Conservation (phyloP, 2,329 filamentous ascomycete species). For the Colletotrichum caudatum region DNA sequence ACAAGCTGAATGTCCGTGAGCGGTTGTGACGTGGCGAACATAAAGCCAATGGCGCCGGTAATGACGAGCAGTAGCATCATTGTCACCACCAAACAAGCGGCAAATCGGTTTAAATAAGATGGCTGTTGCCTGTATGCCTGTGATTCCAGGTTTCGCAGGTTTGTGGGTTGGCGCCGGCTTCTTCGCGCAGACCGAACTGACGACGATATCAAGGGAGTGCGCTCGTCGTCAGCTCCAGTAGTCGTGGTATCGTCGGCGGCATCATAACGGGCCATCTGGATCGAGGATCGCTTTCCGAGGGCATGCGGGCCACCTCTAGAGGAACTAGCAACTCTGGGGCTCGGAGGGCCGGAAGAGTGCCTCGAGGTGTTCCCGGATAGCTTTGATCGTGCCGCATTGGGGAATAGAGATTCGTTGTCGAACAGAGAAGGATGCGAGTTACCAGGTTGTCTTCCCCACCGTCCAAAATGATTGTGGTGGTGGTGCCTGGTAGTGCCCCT, state of each 20-base stretch:
- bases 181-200: conserved; percentile 70
- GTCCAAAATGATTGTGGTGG: conserved; percentile 75
- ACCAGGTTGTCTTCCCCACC: conserved; percentile 77
- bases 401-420: conserved; percentile 83
- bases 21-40: conserved; percentile 91
- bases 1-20: conserved; percentile 82
- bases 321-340: conserved; percentile 63
- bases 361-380: conserved; percentile 67
- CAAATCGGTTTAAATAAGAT: conserved; percentile 77
- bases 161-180: conserved; percentile 66
- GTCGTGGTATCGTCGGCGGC: conserved; percentile 74
- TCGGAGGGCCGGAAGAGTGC: conserved; percentile 76
- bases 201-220: conserved; percentile 79
- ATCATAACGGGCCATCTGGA: conserved; percentile 77
- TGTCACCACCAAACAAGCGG: conserved; percentile 87
- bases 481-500: conserved; percentile 80
- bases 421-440: conserved; percentile 79
- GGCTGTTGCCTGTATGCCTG: conserved; percentile 74
- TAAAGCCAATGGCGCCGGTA: conserved; percentile 87
- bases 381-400: conserved; percentile 73
- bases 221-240: conserved; percentile 85
- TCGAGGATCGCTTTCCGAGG: conserved; percentile 62
- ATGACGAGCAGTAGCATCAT: conserved; percentile 85
- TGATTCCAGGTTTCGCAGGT: conserved; percentile 78
- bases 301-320: conserved; percentile 45